Conservation (phyloP, 192 early-diverging fungal genomes). For the Coemansia sp. region DNA sequence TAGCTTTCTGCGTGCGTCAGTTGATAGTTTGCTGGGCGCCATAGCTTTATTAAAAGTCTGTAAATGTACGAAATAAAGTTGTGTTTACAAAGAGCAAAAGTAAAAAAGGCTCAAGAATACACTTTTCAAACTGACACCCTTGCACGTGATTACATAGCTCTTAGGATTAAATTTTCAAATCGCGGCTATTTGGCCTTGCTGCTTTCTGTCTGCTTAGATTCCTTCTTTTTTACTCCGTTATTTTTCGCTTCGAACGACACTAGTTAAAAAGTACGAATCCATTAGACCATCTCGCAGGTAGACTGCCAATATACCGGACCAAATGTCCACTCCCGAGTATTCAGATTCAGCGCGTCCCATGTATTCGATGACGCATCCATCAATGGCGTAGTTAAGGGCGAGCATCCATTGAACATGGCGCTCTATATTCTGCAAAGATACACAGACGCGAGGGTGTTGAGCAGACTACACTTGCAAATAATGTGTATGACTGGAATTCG, state of each 20-base stretch:
- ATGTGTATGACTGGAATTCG: background rate
- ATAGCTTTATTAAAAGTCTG: slow-evolving; percentile 11
- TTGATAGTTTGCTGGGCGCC: slow-evolving; percentile 45
- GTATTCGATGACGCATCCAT: slow-evolving; percentile 9
- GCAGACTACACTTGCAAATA: background rate
- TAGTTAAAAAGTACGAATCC: slow-evolving; percentile 26
- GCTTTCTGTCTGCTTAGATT: background rate
- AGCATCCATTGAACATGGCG: background rate
- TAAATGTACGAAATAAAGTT: background rate
- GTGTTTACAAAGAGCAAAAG: slow-evolving; percentile 1
- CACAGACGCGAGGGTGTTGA: background rate
- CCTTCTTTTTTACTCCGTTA: slow-evolving; percentile 15
- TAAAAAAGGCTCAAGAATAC: background rate
- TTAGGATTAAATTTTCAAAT: slow-evolving; percentile 6
- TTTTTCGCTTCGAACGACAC: slow-evolving; percentile 3
- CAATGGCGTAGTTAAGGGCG: background rate
- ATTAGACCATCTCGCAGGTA: background rate
- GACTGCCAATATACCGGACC: background rate
- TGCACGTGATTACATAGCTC: slow-evolving; percentile 5
- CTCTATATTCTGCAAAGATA: background rate
- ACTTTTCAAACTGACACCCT: background rate
- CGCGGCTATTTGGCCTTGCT: background rate
- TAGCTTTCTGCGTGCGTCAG: slow-evolving; percentile 49
- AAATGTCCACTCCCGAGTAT: background rate
- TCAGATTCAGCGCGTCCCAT: background rate